phyloP scores from a whole-genome alignment of 768 basidiomycete species.

The Serendipita vermifera region DNA sequence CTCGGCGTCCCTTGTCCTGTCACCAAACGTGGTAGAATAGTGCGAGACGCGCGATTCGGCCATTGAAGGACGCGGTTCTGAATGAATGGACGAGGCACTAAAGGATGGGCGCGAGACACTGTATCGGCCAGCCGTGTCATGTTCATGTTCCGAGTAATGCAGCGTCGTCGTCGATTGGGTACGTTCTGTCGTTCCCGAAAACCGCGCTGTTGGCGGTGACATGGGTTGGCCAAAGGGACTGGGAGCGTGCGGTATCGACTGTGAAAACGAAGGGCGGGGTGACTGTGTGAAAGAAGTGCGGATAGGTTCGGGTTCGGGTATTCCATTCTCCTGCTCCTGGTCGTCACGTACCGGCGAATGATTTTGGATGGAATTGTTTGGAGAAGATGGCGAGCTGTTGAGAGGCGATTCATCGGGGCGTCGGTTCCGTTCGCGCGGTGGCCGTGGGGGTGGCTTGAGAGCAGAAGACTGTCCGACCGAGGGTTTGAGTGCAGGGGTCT shows the following conservation, averaged over 20 bases:
- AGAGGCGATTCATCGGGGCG: not conserved
- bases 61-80: not conserved
- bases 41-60: not conserved
- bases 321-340: too few relatives aligned
- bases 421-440: conserved; percentile 1
- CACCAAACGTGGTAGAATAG: conserved; percentile 7
- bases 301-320: not conserved
- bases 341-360: too few relatives aligned
- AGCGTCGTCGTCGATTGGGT: not conserved
- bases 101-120: not conserved
- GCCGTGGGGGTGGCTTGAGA: not conserved
- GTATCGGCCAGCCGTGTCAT: not conserved
- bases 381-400: not conserved
- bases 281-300: conserved; percentile 1
- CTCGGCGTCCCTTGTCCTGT: not conserved
- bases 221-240: conserved; percentile 3
- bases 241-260: not conserved
- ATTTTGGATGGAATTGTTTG: too few relatives aligned
- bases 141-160: too few relatives aligned
- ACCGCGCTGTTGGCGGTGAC: not conserved
- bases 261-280: conserved; percentile 5
- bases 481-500: too few relatives aligned
- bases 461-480: too few relatives aligned
- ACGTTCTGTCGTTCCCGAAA: not conserved
- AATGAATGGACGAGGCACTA: not conserved